Evolutionary conservation across 2,329 filamentous ascomycete species (phyloP), one percentile per base, ranked within the genome.

Genomic region (Dothidotthia symphoricarpi): DNA sequence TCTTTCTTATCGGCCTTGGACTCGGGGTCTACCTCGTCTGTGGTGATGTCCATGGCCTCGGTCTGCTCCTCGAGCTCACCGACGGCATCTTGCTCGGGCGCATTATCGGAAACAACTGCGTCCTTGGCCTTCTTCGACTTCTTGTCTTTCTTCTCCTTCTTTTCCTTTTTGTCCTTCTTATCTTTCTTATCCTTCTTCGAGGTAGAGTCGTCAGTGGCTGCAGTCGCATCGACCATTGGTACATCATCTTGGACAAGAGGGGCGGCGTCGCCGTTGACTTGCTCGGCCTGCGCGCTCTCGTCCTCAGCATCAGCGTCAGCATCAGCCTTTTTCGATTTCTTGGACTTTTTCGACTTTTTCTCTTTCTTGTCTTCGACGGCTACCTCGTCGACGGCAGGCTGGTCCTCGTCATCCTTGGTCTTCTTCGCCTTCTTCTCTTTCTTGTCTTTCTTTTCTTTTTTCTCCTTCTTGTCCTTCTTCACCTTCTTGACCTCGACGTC

Each of bases 91-190:
- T 50, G 37, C 26, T 39, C 34, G 28, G 41, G 27, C 14, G 41
- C 42, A 25, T 28, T 37, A 29, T 54, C 46, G 12, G 37, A 12
- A 16, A 39, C 40, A 15, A 27, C 31, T 12, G 28, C 22, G 19
- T 32, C 40, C 25, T 51, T 48, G 34, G 43, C 41, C 28, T 55
- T 53, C 37, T 58, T 55, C 6, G 40, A 35, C 39, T 53, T 47
- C 41, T 53, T 55, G 17, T 51, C 38, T 19, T 54, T 55, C 40
- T 56, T 59, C 3, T 51, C 47, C 39, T 55, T 53, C 39, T 57
- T 57, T 2, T 45, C 39, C 39, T 57, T 55, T n/a, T n/a, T n/a
- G n/a, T n/a, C n/a, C n/a, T n/a, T n/a, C 32, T 40, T 43, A 8
- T 39, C 36, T 31, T 57, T 51, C 39, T 47, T 48, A 9, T 52